Evolutionary conservation across 768 basidiomycete species (phyloP).

Genomic region (Suillus luteus): DNA sequence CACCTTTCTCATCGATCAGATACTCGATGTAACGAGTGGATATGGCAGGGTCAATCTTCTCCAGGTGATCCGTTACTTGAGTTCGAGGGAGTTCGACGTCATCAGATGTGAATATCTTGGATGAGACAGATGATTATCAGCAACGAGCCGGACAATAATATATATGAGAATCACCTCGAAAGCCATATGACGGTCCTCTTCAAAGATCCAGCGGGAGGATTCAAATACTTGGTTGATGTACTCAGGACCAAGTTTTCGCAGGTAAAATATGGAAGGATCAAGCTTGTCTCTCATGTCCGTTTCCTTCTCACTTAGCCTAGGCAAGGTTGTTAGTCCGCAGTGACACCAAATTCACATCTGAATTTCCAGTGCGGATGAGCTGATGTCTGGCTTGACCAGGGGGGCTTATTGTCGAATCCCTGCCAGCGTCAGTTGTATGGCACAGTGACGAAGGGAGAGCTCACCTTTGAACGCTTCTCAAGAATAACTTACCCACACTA

Average conservation of each 20-base stretch:
- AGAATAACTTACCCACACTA: no score
- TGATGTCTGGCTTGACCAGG: no score
- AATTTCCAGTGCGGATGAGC: no score
- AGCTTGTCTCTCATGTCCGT: conserved; percentile 78
- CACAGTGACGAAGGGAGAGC: no score
- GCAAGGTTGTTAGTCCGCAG: no score
- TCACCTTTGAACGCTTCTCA: no score
- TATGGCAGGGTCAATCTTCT: conserved; percentile 64
- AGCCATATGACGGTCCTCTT: conserved; percentile 68
- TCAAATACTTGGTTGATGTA: conserved; percentile 82
- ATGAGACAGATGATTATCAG: neutral
- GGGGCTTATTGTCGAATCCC: no score
- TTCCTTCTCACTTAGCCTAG: conserved; percentile 80
- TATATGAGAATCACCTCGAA: conserved; percentile 59
- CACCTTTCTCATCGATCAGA: conserved; percentile 73
- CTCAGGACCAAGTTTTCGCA: conserved; percentile 87
- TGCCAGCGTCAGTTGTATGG: no score
- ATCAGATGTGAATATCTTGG: conserved; percentile 92
- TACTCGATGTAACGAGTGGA: conserved; percentile 85
- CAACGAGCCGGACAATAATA: neutral
- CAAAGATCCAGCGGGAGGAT: conserved; percentile 84
- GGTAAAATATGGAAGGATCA: conserved; percentile 80
- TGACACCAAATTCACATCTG: no score
- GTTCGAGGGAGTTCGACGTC: conserved; percentile 87
- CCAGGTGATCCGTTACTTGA: conserved; percentile 76